Evolutionary conservation across 164 flowering plant species (phyloP), one percentile per base, ranked within the genome.

Genomic region (Magnolia sinica): DNA sequence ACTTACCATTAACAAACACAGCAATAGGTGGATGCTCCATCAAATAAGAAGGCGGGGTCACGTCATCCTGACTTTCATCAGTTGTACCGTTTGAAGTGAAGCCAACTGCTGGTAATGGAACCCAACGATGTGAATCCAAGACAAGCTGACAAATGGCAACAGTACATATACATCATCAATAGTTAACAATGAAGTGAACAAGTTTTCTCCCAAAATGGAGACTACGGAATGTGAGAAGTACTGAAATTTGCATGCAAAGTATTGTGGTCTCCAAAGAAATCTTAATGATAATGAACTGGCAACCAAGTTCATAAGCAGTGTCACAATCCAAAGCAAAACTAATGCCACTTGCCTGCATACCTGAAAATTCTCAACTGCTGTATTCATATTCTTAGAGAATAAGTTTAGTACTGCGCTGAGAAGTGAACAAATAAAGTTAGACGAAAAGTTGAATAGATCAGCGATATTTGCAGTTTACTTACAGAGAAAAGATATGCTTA

Each of bases 21-120:
- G 98, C 98, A 77, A 96, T 91, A 76, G 99, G 99, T 68, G 97
- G 97, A 85, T 96, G 99, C 79, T 96, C 98, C 97, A 96, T 94
- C 69, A 96, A 81, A 82, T 82, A 86, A 73, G 98, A 86, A 50
- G 99, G 98, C 29, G 99, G 98, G 81, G 91, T 88, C 75, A 94
- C 91, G 80, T 96, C 98, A 74, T 91, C 99, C 61, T 80, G 91
- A 81, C 80, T 85, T 76, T 93, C 95, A 64, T 93, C 98, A 74
- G 87, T 83, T 31, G 84, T 77, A 73, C 86, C 84, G 81, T 68
- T 84, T 69, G 91, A 71, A 77, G 95, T 77, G 79, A 90, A 90
- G 74, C 98, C 94, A 83, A 92, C 88, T 75, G 91, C 89, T 70
- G 99, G 98, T 67, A 96, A 73, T 24, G 98, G 93, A 50, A 96